Evolutionary conservation across 1,284 basidiomycete genomes (phyloP), one percentile per base, ranked within the genome.

Genomic region (Xerocomus minutiporus): DNA sequence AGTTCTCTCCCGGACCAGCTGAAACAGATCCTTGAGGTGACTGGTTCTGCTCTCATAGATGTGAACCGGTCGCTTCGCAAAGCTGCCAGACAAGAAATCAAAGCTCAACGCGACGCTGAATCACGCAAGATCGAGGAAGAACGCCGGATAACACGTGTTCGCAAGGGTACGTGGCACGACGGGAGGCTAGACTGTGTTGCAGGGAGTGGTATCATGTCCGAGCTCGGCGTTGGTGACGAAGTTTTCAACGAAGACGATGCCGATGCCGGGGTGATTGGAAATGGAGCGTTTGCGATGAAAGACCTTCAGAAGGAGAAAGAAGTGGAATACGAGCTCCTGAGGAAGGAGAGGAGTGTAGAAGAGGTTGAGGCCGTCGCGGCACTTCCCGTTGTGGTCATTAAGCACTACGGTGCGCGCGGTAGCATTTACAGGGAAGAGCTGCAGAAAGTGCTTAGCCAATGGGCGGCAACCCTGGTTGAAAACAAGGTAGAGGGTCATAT

Each of bases 1-100:
- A 87, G 81, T 9, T 87, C 93, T 0, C 76, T 93, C n/a, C 78
- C 85, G 34, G 87, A 92, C 39, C 93, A 98, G 69, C 75, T 97
- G 36, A 88, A 89, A 59, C 81, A 89, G 61, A 84, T 98, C 38
- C 79, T 99, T n/a, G 83, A 86, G 50, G 84, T 93, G 8, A 87
- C 90, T 13, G 83, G 82, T 4, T 76, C 73, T 5, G 90, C 87
- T 0, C 79, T 98, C 13, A 82, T 83, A 56, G 73, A 80, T 20
- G 84, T 91, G 34, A 80, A 78, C 48, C 70, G 72, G 2, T 72
- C 77, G 0, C 79, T 83, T 57, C 75, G 76, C n/a, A 71, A 74
- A 38, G 65, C 73, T 17, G 74, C 73, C 25, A 68, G 76, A 51
- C 71, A 69, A n/a, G 59, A 72, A 28, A 60, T 75, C 23, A 65